Evolutionary conservation across 345 rosid genomes (phyloP), one percentile per base, ranked within the genome.

Genomic region (Rhodamnia argentea): DNA sequence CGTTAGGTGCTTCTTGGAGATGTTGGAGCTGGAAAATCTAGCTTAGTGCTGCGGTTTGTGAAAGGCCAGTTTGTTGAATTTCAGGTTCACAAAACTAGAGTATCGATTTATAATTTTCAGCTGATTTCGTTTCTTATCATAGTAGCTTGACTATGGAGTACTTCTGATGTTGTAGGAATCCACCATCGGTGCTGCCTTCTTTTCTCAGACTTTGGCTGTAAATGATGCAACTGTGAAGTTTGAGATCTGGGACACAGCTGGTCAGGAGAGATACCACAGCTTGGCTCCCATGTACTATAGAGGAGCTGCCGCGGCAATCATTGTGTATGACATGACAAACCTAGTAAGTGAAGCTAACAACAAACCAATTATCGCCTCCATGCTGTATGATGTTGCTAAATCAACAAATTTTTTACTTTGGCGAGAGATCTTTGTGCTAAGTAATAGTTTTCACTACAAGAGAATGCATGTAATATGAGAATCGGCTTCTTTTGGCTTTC

Each of bases 231-330:
- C 98, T 32, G 97, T 97, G 3, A 97, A 97, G 88, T 97, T 97
- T 92, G 99, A 97, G 93, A 97, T 97, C 23, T 97, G 99, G 99
- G 99, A 97, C 90, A 97, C 99, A 53, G 99, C 99, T 1, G 99
- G 99, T 52, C 99, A 97, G 86, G 98, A 97, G 93, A 92, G 98
- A 52, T 97, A 97, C 86, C 99, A 96, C 87, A 97, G 99, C 88
- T 91, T 97, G 90, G 99, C 99, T 81, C 99, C 99, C 53, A 97
- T 97, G 99, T 95, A 97, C 90, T 96, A 97, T 85, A 92, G 99
- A 83, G 98, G 99, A 88, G 99, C 99, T 83, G 99, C 96, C 6
- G 98, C 98, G 84, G 98, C 99, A 37, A 89, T 97, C 60, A 95
- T 97, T 83, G 99, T 96, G 74, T 97, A 92, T 88, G 99, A 97